Conservation (phyloP, 345 rosid genomes). For the Syzygium jambos region DNA sequence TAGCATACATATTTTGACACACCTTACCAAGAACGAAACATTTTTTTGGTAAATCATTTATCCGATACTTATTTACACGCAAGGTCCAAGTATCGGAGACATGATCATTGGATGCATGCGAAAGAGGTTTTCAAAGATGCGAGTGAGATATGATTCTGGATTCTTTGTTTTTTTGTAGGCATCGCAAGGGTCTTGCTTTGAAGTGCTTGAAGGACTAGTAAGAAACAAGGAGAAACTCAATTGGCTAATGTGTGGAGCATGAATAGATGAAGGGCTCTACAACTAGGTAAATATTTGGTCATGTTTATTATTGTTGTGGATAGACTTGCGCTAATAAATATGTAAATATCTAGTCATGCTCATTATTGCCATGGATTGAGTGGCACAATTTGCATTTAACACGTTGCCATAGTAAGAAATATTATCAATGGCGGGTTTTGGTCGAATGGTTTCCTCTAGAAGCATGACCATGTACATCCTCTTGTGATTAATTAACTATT, state of each 20-base stretch:
- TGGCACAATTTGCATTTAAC: neutral
- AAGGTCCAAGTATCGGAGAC: neutral
- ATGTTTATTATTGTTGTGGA: neutral
- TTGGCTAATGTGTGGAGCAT: neutral
- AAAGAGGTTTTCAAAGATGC: neutral
- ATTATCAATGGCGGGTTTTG: neutral
- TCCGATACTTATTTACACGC: neutral
- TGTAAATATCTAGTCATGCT: neutral
- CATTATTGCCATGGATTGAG: neutral
- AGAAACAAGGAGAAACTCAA: neutral
- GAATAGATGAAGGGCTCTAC: neutral
- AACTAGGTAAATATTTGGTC: neutral
- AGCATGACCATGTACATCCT: fast-evolving
- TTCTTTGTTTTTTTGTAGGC: neutral
- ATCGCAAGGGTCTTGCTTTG: neutral
- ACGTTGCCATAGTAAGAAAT: neutral
- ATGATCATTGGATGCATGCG: neutral
- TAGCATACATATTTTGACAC: neutral
- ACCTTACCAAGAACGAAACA: neutral
- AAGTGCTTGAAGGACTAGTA: neutral
- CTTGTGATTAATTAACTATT: neutral
- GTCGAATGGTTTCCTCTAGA: neutral
- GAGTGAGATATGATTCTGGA: fast-evolving
- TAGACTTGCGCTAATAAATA: neutral
- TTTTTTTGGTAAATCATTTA: neutral